phyloP scores from a whole-genome alignment of 768 basidiomycete genomes.

The Hirschioporus abietinus region DNA sequence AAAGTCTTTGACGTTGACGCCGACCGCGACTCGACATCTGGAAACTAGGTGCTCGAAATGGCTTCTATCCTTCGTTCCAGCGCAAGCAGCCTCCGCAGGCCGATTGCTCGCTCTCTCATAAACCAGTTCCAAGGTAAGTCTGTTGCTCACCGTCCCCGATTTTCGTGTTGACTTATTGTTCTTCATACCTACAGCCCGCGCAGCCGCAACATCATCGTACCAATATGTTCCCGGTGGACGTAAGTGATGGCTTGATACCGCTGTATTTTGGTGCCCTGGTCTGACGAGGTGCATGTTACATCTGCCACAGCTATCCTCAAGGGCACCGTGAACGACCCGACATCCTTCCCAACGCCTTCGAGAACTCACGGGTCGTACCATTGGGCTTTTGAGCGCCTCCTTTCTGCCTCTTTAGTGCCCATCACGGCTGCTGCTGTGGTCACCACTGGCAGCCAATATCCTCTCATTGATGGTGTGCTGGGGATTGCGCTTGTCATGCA shows the following conservation, averaged over 20 bases:
- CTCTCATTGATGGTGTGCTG: conserved; percentile 85
- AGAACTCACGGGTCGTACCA: conserved; percentile 86
- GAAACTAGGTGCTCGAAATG: background rate
- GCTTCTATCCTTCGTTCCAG: background rate
- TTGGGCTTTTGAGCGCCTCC: conserved; percentile 88
- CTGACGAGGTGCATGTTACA: background rate
- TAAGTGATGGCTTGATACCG: conserved; percentile 31
- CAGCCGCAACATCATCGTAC: conserved; percentile 7
- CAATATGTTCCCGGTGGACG: conserved; percentile 68
- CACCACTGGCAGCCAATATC: conserved; percentile 68
- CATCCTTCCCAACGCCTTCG: conserved; percentile 77
- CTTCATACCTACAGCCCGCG: background rate
- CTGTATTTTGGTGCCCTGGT: background rate
- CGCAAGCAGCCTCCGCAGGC: background rate
- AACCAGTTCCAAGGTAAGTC: background rate
- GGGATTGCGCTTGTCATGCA: conserved; percentile 87
- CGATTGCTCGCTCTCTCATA: background rate
- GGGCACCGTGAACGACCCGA: conserved; percentile 95
- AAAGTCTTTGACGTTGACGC: background rate
- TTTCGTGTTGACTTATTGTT: background rate
- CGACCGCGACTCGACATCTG: background rate
- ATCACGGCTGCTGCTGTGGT: conserved; percentile 83
- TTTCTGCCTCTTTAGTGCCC: conserved; percentile 85
- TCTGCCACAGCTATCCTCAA: conserved; percentile 63
- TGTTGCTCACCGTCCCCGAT: background rate